Evolutionary conservation across 768 basidiomycete species (phyloP), one percentile per base, ranked within the genome.

Genomic region (Mycena pura): DNA sequence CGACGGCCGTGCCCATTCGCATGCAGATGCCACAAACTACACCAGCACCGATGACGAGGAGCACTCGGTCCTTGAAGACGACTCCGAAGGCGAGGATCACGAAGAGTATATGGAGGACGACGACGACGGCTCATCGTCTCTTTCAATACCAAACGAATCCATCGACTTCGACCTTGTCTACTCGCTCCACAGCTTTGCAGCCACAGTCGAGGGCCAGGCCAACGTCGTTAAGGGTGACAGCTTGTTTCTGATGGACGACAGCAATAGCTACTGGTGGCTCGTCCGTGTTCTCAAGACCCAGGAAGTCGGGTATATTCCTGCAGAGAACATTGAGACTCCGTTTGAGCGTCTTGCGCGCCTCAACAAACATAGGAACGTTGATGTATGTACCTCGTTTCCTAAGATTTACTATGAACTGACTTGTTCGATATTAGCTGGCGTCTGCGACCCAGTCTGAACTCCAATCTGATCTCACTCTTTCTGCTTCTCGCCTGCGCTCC

Each of bases 241-340:
- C 63, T 84, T 99, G 44, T 90, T 95, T 72, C 82, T 99, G 41
- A 94, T 99, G 86, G 97, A 99, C 78, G 97, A 99, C 74, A 94
- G 90, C 57, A 99, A 99, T 76, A 94, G 93, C 76, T 99, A 99
- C 78, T 99, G 97, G 97, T 99, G 97, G 97, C 91, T 99, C 48
- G 96, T 99, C 8, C 87, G 95, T 45, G 97, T 99, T 9, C 88
- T 99, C 64, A 99, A 98, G 79, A 98, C 96, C 8, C 95, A 98
- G 75, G 95, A 97, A 70, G 94, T 99, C 15, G 97, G 97, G 0
- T 99, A 99, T 74, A 99, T 99, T 48, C 97, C 97, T 17, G 97
- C 97, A 0, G 97, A 99, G 78, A 99, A 98, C 74, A 98, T 99
- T 66, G 97, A 99, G 74, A 99, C 97, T 0, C 97, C 97, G 0